A percentile compares a stretch with the other conserved stretches of the same genome.
These are phyloP conservation scores for Ramaria rubella DNA, from an alignment of 768 basidiomycete genomes.

Conservation along the genomic window DNA sequence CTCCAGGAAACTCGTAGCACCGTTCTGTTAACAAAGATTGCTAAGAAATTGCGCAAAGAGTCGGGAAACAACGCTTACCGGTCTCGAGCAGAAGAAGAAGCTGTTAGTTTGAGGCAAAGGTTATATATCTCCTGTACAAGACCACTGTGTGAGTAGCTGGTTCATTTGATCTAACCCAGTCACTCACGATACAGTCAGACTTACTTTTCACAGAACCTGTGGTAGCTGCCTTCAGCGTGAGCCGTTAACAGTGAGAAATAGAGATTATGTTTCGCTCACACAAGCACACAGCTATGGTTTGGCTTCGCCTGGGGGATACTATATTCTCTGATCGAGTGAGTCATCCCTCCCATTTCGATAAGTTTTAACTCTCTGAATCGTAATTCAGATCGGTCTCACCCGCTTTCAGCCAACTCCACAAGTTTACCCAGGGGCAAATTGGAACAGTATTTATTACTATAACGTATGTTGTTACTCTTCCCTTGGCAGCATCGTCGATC, in stretches of 20 bases:
- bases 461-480: too few species aligned
- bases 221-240: slow-evolving; percentile 65
- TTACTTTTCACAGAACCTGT: slow-evolving; percentile 67
- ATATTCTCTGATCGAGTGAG: slow-evolving; percentile 26
- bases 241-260: too few species aligned
- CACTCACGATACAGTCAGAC: slow-evolving; percentile 29
- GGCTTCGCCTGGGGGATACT: slow-evolving; percentile 32
- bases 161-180: neutral
- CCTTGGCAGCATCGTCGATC: too few species aligned
- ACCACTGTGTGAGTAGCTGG: slow-evolving; percentile 57
- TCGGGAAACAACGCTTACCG: slow-evolving; percentile 59
- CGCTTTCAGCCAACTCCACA: too few species aligned
- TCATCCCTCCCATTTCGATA: neutral
- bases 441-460: too few species aligned
- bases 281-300: slow-evolving; percentile 12
- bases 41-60: slow-evolving; percentile 54
- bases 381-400: too few species aligned
- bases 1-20: slow-evolving; percentile 68
- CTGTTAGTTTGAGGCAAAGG: slow-evolving; percentile 44
- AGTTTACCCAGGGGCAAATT: too few species aligned
- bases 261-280: too few species aligned
- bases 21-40: slow-evolving; percentile 62
- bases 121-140: slow-evolving; percentile 67
- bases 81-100: slow-evolving; percentile 58
- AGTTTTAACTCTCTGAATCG: too few species aligned